A percentile compares a stretch with the other conserved stretches of the same genome.
Evolutionary conservation across 2,329 filamentous ascomycete genomes (phyloP).

Genomic region (Sclerotinia sclerotiorum): DNA sequence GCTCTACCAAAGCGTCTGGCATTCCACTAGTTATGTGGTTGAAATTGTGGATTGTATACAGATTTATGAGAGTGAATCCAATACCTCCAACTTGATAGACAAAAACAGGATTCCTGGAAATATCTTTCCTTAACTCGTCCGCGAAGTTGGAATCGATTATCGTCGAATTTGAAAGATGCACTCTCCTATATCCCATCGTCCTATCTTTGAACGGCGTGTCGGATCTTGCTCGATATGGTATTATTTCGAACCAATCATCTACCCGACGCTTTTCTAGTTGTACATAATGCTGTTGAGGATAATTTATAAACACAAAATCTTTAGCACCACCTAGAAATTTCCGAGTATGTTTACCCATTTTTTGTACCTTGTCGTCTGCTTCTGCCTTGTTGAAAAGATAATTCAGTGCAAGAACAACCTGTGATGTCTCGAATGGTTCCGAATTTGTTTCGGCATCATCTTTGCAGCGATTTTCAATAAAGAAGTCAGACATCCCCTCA

Average conservation of each 20-base stretch:
- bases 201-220: background rate
- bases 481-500: background rate
- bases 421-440: background rate
- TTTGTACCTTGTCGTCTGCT: background rate
- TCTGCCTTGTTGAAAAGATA: background rate
- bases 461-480: background rate
- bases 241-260: background rate
- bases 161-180: background rate
- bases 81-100: background rate
- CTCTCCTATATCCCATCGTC: background rate
- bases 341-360: background rate
- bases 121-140: background rate
- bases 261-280: background rate
- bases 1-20: background rate
- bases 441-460: background rate
- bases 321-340: background rate
- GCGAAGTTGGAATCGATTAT: background rate
- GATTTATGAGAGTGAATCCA: background rate
- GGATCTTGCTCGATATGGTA: too few relatives aligned
- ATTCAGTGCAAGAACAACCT: background rate
- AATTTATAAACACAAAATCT: background rate
- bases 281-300: background rate
- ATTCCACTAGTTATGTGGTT: background rate
- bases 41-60: background rate
- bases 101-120: background rate